phyloP scores from a whole-genome alignment of 148 eudicot genomes.

The Gaultheria prostrata region DNA sequence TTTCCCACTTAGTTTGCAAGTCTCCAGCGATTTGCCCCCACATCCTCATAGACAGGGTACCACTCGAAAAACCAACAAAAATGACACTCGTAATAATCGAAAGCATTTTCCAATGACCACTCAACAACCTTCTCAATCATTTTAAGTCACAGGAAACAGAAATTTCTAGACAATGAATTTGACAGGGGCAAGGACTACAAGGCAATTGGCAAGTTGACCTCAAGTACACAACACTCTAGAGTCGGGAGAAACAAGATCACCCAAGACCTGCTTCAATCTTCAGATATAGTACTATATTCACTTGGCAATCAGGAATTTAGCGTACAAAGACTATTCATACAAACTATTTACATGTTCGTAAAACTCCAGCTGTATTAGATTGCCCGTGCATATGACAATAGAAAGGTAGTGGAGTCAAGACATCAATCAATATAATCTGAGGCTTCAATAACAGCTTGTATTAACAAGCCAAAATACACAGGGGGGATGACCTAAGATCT shows the following conservation, averaged over 20 bases:
- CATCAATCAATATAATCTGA: neutral
- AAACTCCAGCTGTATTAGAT: neutral
- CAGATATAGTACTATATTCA: neutral
- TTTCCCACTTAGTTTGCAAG: neutral
- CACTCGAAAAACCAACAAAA: neutral
- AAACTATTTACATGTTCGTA: neutral
- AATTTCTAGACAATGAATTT: neutral
- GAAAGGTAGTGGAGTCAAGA: neutral
- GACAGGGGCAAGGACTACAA: neutral
- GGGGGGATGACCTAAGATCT: neutral
- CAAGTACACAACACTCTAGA: neutral
- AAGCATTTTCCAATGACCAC: constrained; percentile 2
- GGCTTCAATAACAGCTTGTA: neutral
- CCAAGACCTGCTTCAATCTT: neutral
- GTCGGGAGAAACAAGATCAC: neutral
- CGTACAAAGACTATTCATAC: neutral
- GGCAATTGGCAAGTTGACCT: constrained; percentile 9
- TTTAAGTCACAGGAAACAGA: neutral
- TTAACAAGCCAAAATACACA: neutral
- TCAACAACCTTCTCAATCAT: neutral
- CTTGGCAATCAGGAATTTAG: neutral
- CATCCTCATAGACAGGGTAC: neutral
- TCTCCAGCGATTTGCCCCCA: neutral
- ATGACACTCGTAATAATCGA: neutral
- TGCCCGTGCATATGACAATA: neutral